These are phyloP conservation scores for Stemphylium beticola DNA, from an alignment of 2,329 filamentous ascomycete species.

Conservation along the genomic window DNA sequence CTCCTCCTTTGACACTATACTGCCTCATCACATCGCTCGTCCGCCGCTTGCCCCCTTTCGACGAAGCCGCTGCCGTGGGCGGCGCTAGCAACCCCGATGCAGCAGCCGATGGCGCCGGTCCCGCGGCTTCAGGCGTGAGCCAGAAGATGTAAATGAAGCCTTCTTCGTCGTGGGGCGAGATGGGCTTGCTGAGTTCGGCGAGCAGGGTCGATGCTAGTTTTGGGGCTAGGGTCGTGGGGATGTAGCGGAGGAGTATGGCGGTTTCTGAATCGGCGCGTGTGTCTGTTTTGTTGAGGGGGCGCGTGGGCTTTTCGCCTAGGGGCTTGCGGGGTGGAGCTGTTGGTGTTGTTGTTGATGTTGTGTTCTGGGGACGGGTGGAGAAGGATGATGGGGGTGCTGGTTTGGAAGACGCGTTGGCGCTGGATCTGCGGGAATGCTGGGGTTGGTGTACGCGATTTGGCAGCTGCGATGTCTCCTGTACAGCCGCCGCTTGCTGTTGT, in stretches of 20 bases:
- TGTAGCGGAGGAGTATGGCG: slow-evolving; percentile 65
- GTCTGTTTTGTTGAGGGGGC: slow-evolving; percentile 30
- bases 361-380: too few species aligned
- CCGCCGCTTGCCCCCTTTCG: slow-evolving; percentile 18
- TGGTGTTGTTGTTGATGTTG: neutral
- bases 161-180: slow-evolving; percentile 73
- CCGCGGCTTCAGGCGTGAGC: slow-evolving; percentile 72
- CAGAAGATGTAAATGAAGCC: slow-evolving; percentile 99
- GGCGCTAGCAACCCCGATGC: slow-evolving; percentile 56
- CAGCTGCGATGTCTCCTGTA: slow-evolving; percentile 23
- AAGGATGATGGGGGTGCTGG: slow-evolving; percentile 2
- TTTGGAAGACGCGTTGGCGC: neutral
- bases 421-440: slow-evolving; percentile 6
- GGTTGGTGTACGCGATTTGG: slow-evolving; percentile 9
- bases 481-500: slow-evolving; percentile 10
- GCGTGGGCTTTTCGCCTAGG: slow-evolving; percentile 29
- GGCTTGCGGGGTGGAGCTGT: slow-evolving; percentile 33
- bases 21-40: slow-evolving; percentile 44
- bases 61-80: slow-evolving; percentile 53
- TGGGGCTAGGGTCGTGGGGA: slow-evolving; percentile 71
- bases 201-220: slow-evolving; percentile 73
- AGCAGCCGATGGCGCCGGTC: slow-evolving; percentile 59
- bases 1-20: slow-evolving; percentile 34
- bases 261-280: slow-evolving; percentile 39
- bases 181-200: slow-evolving; percentile 75